Percentiles rank a stretch among this genome's conserved stretches.
These are phyloP conservation scores for Myriangium duriaei DNA, from an alignment of 2,329 filamentous ascomycete species.

Conservation along the genomic window DNA sequence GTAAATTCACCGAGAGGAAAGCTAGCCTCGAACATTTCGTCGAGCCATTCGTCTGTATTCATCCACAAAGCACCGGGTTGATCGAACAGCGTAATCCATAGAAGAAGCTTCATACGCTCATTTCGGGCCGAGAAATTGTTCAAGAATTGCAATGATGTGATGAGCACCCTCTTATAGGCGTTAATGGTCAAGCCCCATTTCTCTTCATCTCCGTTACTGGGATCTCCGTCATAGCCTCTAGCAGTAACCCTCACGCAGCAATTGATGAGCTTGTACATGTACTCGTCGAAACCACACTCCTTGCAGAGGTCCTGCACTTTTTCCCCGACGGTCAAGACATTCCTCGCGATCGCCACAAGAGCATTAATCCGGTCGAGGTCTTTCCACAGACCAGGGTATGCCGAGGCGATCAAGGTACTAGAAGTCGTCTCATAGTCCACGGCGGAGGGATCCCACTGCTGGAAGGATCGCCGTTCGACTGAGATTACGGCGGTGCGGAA, in stretches of 20 bases:
- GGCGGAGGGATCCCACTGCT: conserved; percentile 43
- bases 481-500: conserved; percentile 48
- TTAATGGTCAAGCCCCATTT: conserved; percentile 55
- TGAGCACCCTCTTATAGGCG: conserved; percentile 52
- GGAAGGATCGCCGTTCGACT: conserved; percentile 49
- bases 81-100: conserved; percentile 54
- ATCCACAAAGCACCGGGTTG: conserved; percentile 4
- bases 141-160: conserved; percentile 53
- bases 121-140: conserved; percentile 56
- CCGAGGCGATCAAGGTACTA: conserved; percentile 48
- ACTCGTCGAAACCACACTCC: conserved; percentile 46
- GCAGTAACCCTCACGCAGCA: conserved; percentile 53
- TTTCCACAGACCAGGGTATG: conserved; percentile 45
- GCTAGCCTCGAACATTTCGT: background rate
- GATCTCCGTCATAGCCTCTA: conserved; percentile 51
- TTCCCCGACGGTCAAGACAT: conserved; percentile 48
- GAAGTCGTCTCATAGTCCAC: conserved; percentile 47
- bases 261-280: conserved; percentile 49
- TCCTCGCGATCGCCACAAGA: conserved; percentile 48
- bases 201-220: conserved; percentile 48
- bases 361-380: conserved; percentile 53
- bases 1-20: background rate
- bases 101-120: conserved; percentile 50
- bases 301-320: conserved; percentile 51
- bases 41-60: background rate